Base-by-base conservation (phyloP, 495 filamentous ascomycete genomes). In the Antarctomyces pellizariae region DNA sequence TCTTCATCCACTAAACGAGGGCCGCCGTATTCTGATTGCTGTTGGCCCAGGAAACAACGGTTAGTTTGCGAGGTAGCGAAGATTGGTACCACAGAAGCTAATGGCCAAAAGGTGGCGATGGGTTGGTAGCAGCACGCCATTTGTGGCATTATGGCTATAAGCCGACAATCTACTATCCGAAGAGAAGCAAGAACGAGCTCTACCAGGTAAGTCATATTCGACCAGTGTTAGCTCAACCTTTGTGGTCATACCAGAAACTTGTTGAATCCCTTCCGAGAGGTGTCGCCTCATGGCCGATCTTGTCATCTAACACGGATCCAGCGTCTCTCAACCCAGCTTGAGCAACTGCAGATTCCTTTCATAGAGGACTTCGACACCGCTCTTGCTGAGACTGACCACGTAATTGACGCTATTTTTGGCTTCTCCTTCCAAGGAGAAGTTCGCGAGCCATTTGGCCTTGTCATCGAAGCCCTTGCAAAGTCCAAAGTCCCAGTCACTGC, bases 11-110 rank as follows among this genome's bases (percentile, higher is more conserved):
- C 62, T 62, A 2, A 64, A 38, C 31, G 58, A 62, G 41, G 79
- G 83, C 2, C 67, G 59, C 28, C 62, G 71, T 25, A 52, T 97
- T 22, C 63, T 97, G 18, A 67, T 97, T 2, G 76, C 82, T 30
- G 91, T 83, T 37, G 86, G 86, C 15, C 86, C 86, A 23, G 82
- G 82, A 21, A 93, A 93, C 45, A 93, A 93, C 39, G 82, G 82
- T 84, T 50, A 36, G 55, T 43, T 26, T 13, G 14, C 22, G 13
- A 24, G 13, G 15, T 5, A 5, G 3, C 5, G 17, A 2, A 25
- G 9, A 13, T 11, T 25, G 5, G 8, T 31, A 7, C 13, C 23
- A 10, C 11, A 13, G 3, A 25, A 21, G n/a, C 30, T 25, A 13
- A 23, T 22, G 15, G 26, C 13, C 20, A 18, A 28, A 38, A 66